These are phyloP conservation scores for Solanum etuberosum DNA, from an alignment of 257 asterid genomes.

Conservation along the genomic window DNA sequence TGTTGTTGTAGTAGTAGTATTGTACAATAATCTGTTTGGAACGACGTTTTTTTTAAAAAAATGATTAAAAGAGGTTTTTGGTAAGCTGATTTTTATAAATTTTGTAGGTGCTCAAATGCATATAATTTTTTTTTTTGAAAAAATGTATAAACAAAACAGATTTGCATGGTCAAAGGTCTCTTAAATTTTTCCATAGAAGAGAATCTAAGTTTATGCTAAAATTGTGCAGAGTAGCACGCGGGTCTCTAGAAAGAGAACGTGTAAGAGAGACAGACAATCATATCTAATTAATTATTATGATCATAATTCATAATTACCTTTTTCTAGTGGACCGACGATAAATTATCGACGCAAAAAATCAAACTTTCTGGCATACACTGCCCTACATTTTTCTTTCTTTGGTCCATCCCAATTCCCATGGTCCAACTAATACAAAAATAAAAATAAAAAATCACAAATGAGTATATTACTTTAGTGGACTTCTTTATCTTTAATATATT, in stretches of 20 bases:
- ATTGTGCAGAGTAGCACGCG: neutral
- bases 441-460: neutral
- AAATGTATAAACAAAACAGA: neutral
- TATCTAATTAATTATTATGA: neutral
- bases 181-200: neutral
- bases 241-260: neutral
- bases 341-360: neutral
- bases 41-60: neutral
- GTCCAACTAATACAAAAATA: neutral
- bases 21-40: neutral
- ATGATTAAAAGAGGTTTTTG: neutral
- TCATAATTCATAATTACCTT: neutral
- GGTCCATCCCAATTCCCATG: neutral
- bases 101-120: neutral
- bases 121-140: neutral
- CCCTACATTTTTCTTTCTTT: neutral
- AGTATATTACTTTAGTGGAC: neutral
- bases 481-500: neutral
- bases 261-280: neutral
- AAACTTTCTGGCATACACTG: neutral
- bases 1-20: too few relatives aligned
- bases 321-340: neutral
- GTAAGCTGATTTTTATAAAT: neutral
- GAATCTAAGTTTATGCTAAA: neutral
- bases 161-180: neutral